Evolutionary conservation across 2,329 filamentous ascomycete genomes (phyloP), one percentile per base, ranked within the genome.

Genomic region (Apiospora hydei): DNA sequence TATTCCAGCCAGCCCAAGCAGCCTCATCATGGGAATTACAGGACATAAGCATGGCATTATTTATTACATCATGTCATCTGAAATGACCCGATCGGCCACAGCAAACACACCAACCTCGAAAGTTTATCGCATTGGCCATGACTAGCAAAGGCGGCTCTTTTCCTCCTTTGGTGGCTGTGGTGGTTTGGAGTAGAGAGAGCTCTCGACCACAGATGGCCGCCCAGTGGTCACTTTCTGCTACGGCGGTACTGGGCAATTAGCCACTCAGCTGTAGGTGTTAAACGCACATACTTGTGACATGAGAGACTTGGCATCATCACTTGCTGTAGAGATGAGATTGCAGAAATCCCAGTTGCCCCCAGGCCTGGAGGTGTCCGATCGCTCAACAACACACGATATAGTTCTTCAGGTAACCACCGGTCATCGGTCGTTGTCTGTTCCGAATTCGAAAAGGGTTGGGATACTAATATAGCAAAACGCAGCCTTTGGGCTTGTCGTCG

Each of bases 221-320:
- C 18, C 57, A 24, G 34, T 41, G 57, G 34, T 64, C 57, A 11
- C 57, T 41, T 41, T 11, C 34, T 64, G 57, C 57, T 64, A 64
- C 57, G 34, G 10, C 18, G 21, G 46, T 49, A 49, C 57, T 64
- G 57, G 4, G 57, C 34, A n/a, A 64, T 41, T 64, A 41, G 34
- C 57, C 57, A 64, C n/a, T 64, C 57, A 64, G 34, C 57, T 38
- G 57, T n/a, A 13, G 30, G 34, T 64, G 34, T 41, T 64, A 64
- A 64, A 64, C 57, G 57, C 57, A 64, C 34, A n/a, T 64, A 64
- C 57, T 51, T 64, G 57, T 64, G 57, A 64, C 57, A 64, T n/a
- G 34, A 64, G 18, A n/a, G 34, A 41, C 57, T 64, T 64, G 57
- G 57, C 57, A 64, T 41, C 30, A 41, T 64, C 57, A 64, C 57